Evolutionary conservation across 2,329 filamentous ascomycete species (phyloP).

Genomic region (Uncinocarpus reesii): DNA sequence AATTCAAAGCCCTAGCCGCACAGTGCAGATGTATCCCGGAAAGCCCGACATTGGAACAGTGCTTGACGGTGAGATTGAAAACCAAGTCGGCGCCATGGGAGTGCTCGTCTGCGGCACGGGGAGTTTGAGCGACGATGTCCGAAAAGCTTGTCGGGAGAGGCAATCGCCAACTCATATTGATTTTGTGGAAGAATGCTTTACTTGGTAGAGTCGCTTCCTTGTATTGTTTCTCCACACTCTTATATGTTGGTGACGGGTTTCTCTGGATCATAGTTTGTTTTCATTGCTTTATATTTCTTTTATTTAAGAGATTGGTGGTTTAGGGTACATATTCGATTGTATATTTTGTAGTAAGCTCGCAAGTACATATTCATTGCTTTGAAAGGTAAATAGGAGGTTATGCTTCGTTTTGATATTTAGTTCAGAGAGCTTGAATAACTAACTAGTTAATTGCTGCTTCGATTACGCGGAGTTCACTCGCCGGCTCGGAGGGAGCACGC

Average conservation of each 20-base stretch:
- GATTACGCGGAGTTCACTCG: too few species aligned
- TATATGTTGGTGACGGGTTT: neutral
- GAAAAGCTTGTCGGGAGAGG: conserved; percentile 56
- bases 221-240: neutral
- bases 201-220: conserved; percentile 29
- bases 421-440: too few species aligned
- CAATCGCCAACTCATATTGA: conserved; percentile 54
- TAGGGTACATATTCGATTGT: too few species aligned
- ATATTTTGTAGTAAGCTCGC: too few species aligned
- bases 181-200: conserved; percentile 67
- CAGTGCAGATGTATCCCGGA: conserved; percentile 85
- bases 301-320: too few species aligned
- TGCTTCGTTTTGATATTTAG: too few species aligned
- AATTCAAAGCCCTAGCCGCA: conserved; percentile 63
- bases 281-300: too few species aligned
- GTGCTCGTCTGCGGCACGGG: conserved; percentile 74
- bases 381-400: too few species aligned
- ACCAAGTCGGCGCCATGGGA: conserved; percentile 78
- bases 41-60: conserved; percentile 72
- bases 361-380: too few species aligned
- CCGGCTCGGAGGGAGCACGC: too few species aligned
- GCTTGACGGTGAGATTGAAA: conserved; percentile 69
- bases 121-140: conserved; percentile 63
- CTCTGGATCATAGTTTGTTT: neutral
- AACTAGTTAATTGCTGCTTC: too few species aligned